Base-by-base conservation (phyloP, 441 rosid species). In the Bruguiera hainesii region DNA sequence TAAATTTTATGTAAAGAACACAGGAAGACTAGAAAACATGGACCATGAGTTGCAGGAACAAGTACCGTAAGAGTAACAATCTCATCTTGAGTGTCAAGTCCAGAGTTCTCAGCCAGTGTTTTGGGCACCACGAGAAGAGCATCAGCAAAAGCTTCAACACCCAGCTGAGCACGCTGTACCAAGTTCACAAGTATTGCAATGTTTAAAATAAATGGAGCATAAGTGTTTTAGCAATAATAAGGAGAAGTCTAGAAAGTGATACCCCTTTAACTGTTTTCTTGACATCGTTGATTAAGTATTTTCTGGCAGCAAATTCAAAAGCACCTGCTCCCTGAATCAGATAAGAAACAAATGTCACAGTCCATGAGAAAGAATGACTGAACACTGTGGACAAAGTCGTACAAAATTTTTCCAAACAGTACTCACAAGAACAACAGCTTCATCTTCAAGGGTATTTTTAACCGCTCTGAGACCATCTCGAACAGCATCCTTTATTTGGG, bases 251-350 rank as follows among this genome's bases (percentile, higher is more conserved):
- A 64, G 56, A 73, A 21, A 30, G 29, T 57, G 35, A 65, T 87
- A 94, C 99, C 96, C 99, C 98, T 80, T 89, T 75, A 63, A 94
- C 96, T 25, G 88, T 91, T 82, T 88, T 94, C 83, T 91, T 91
- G 62, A 94, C 90, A 81, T 88, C 93, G 74, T 81, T 87, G 67
- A 88, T 73, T 33, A 94, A 80, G 82, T 85, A 74, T 63, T 89
- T 97, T 79, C 98, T 87, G 21, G 98, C 97, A 57, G 99, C 97
- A 72, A 91, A 83, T 84, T 94, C 99, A 82, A 94, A 94, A 58
- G 99, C 97, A 74, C 96, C 98, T 11, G 99, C 99, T 60, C 99
- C 99, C 99, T 89, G 75, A n/a, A 65, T 56, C 64, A 42, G 29
- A 63, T 29, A 42, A 49, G 1, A 35, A 64, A 66, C 30, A 19